Base-by-base conservation (phyloP, 1,139 yeast species). In the Debaryomyces sp. region DNA sequence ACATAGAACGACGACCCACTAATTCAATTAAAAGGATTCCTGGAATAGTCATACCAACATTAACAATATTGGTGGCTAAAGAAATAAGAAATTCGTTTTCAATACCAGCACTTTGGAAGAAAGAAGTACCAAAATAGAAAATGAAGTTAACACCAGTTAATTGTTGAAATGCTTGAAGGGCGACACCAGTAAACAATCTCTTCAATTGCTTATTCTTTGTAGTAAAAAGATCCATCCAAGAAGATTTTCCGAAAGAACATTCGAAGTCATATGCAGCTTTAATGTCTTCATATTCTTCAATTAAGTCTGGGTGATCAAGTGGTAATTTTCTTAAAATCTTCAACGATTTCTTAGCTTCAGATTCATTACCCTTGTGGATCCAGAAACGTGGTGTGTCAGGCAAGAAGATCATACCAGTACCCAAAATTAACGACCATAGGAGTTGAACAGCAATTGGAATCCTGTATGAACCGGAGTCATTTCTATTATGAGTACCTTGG, bases 311-410 rank as follows among this genome's bases (percentile, higher is more conserved):
- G 60, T 71, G 75, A 58, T 71, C 76, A 13, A 59, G 43, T 24
- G 75, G 72, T 51, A 71, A 63, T 49, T 63, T 65, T 60, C 76
- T 69, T 57, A 71, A 66, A 48, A 56, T 60, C 26, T 59, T 45
- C 55, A 72, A 66, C 13, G 76, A 67, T 8, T 62, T 57, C 54
- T 63, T 78, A 29, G 94, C 95, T 47, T 78, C 80, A 22, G 77
- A 87, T 46, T 81, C 68, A 51, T 70, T 70, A 53, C 77, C 82
- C 44, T 65, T 71, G 53, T 82, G 80, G 53, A 85, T 78, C 64
- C 79, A 77, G 69, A 70, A 88, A 71, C 96, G 80, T 57, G 96
- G 92, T 37, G 94, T 84, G 69, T 88, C 96, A 50, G 95, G 95
- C 68, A 86, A 80, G 34, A 78, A 72, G 44, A 77, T 57, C 82